These are phyloP conservation scores for Talaromyces sp. DNA, from an alignment of 2,329 filamentous ascomycete genomes.

Conservation along the genomic window DNA sequence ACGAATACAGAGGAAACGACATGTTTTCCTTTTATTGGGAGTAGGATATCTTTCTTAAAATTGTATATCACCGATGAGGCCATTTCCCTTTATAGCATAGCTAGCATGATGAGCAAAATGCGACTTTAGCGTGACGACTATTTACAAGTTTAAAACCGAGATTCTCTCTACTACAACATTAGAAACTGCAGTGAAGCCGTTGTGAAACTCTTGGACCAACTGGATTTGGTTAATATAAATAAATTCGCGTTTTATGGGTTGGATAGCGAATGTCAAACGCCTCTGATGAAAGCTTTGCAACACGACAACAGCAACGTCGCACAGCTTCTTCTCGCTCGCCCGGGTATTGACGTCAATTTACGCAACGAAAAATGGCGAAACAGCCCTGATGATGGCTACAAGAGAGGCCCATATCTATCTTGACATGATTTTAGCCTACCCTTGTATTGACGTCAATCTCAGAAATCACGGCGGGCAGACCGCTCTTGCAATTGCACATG, in stretches of 20 bases:
- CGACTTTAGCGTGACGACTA: background rate
- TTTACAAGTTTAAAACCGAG: background rate
- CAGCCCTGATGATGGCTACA: background rate
- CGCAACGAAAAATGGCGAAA: background rate
- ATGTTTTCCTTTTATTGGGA: conserved; percentile 12
- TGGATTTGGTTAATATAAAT: background rate
- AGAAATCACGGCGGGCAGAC: background rate
- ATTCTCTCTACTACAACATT: background rate
- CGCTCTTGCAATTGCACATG: background rate
- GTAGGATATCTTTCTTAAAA: background rate
- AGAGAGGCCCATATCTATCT: background rate
- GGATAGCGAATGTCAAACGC: background rate
- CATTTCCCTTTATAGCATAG: background rate
- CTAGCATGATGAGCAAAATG: background rate
- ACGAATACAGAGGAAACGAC: conserved; percentile 1
- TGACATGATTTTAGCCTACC: background rate
- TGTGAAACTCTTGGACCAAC: background rate
- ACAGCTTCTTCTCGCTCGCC: background rate
- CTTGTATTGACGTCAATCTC: background rate
- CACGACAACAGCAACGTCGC: background rate
- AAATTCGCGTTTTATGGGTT: background rate
- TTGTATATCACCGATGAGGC: background rate
- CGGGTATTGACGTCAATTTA: background rate
- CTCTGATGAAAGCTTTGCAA: background rate
- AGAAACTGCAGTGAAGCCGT: background rate